A percentile compares a stretch with the other conserved stretches of the same genome.
Evolutionary conservation across 495 filamentous ascomycete genomes (phyloP).

Genomic region (Neurospora sp.): DNA sequence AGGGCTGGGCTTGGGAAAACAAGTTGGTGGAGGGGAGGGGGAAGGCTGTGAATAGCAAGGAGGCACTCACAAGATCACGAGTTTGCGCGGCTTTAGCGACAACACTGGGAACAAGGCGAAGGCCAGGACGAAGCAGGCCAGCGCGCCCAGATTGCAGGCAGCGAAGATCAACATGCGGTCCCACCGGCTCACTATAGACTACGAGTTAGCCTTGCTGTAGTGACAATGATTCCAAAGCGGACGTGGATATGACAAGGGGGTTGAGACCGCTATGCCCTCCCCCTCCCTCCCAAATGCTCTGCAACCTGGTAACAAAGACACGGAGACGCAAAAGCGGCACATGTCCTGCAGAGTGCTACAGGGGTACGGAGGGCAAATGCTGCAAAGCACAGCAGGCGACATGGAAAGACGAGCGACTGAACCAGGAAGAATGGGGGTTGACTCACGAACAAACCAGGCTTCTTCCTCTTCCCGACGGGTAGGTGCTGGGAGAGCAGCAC

Average conservation of each 20-base stretch:
- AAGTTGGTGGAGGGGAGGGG: slow-evolving; percentile 1
- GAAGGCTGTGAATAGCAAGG: background rate
- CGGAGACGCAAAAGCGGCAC: slow-evolving; percentile 25
- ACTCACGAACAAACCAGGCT: slow-evolving; percentile 93
- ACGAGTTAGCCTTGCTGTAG: slow-evolving; percentile 21
- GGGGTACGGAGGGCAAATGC: slow-evolving; percentile 16
- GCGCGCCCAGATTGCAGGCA: slow-evolving; percentile 82
- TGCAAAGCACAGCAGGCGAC: slow-evolving; percentile 17
- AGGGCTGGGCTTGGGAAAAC: background rate
- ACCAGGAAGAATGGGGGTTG: slow-evolving; percentile 11
- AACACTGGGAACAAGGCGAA: slow-evolving; percentile 74
- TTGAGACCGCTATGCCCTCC: slow-evolving; percentile 8
- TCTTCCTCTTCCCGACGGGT: slow-evolving; percentile 88
- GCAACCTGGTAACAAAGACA: slow-evolving; percentile 21
- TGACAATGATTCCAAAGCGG: background rate
- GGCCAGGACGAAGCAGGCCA: slow-evolving; percentile 85
- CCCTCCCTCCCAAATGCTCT: background rate
- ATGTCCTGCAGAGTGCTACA: slow-evolving; percentile 25
- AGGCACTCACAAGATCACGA: slow-evolving; percentile 84
- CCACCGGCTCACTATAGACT: slow-evolving; percentile 80
- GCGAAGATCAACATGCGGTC: slow-evolving; percentile 87
- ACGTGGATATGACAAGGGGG: background rate
- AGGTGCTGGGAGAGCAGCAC: slow-evolving; percentile 78
- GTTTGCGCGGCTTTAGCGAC: slow-evolving; percentile 76
- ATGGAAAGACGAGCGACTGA: slow-evolving; percentile 6